Base-by-base conservation (phyloP, 352 stramenopile species). In the Phytopythium vexans region DNA sequence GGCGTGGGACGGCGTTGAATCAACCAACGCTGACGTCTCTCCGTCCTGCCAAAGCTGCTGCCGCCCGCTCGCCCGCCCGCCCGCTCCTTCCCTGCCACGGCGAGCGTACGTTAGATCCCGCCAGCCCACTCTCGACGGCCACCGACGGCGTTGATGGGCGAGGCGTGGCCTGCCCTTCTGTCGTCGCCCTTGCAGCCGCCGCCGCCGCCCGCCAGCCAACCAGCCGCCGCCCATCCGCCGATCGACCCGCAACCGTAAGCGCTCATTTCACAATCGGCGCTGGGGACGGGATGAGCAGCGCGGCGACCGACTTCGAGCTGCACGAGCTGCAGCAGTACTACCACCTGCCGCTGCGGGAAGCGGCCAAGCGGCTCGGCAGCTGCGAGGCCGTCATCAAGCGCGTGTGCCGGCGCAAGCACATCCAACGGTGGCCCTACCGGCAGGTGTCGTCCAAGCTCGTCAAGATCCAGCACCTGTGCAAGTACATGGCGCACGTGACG, bases 401-500 rank as follows among this genome's bases (percentile, higher is more conserved):
- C 48, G 71, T 90, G 12, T 94, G 84, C 55, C 82, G 84, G 40
- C 81, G 75, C 52, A 84, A 84, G 52, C 75, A 86, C 60, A 91
- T 94, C 64, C 74, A 82, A 60, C 72, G 81, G 47, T 94, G 84
- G 84, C 81, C 81, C 4, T 94, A 94, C 66, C 84, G 84, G 58
- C 81, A 94, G 58, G 80, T 93, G 32, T 88, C 83, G 50, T 81
- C 78, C 66, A 89, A 89, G 65, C 73, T 92, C 54, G 82, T 89
- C 63, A 89, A 89, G 77, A 92, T 92, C 58, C 78, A 92, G 68
- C 78, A 89, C 58, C 67, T 92, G 49, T 89, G 76, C 71, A 92
- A 92, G 71, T 92, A 83, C 72, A 84, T 92, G 65, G 81, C 79
- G 31, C 81, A 91, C 59, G 78, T 88, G 15, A 79, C 71, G 41